A percentile compares a stretch with the other conserved stretches of the same genome.
Conservation (phyloP, 148 eudicot species). For the Chenopodium berlandieri region DNA sequence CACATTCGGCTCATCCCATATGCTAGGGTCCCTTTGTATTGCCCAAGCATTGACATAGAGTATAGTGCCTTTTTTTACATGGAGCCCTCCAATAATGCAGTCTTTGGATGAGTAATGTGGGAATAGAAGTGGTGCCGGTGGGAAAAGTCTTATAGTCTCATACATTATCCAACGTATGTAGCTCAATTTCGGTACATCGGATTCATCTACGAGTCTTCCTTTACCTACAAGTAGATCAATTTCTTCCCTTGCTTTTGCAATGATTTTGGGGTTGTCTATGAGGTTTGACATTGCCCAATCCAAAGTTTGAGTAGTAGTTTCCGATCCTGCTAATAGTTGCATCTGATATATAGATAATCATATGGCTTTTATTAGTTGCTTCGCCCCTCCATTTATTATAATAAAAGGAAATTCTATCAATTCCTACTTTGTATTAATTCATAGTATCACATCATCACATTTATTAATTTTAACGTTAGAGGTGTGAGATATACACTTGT, state of each 20-base stretch:
- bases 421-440: no score
- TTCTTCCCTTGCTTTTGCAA: constrained; percentile 25
- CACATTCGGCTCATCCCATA: constrained; percentile 26
- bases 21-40: constrained; percentile 22
- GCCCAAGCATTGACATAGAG: constrained; percentile 36
- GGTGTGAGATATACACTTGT: no score
- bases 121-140: constrained; percentile 23
- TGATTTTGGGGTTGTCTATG: constrained; percentile 22
- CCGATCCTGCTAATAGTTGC: constrained; percentile 26
- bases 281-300: constrained; percentile 38
- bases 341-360: neutral
- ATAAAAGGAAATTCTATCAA: no score
- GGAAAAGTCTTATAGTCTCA: constrained; percentile 34
- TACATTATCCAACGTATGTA: constrained; percentile 26
- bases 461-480: no score
- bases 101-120: constrained; percentile 33
- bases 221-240: constrained; percentile 15
- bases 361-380: neutral
- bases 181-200: constrained; percentile 22
- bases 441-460: no score
- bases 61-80: constrained; percentile 26
- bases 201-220: constrained; percentile 26
- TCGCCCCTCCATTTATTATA: neutral
- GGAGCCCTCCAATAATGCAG: constrained; percentile 29
- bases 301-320: constrained; percentile 22